A percentile compares a stretch with the other conserved stretches of the same genome.
These are phyloP conservation scores for Jackrogersella multiformis DNA, from an alignment of 495 filamentous ascomycete genomes.

Conservation along the genomic window DNA sequence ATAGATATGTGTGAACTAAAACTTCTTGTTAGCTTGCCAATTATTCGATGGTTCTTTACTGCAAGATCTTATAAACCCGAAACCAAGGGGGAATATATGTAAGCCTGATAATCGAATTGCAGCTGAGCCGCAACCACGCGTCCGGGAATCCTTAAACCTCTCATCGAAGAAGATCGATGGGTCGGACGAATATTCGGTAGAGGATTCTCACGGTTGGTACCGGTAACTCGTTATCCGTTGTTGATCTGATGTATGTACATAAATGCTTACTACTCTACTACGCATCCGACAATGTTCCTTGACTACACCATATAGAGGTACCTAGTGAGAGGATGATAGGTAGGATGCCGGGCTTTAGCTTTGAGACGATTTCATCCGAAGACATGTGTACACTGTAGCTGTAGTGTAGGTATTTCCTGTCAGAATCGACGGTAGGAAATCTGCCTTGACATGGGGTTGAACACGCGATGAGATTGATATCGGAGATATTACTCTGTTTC, in stretches of 20 bases:
- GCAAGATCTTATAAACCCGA: constrained; percentile 1
- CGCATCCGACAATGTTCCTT: constrained; percentile 16
- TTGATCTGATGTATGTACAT: constrained; percentile 18
- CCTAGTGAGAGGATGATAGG: constrained; percentile 19
- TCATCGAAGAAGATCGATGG: background rate
- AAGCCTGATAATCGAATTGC: background rate
- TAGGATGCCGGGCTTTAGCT: constrained; percentile 10
- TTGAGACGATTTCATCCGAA: constrained; percentile 19
- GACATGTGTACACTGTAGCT: too few species aligned
- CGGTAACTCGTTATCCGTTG: constrained; percentile 19
- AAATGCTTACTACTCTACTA: constrained; percentile 33
- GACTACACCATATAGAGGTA: too few species aligned
- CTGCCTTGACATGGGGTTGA: constrained; percentile 16
- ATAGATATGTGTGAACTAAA: too few species aligned
- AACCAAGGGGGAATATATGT: constrained; percentile 15
- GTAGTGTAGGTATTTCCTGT: too few species aligned
- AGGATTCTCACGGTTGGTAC: background rate
- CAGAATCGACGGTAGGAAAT: constrained; percentile 7
- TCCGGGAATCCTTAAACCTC: background rate
- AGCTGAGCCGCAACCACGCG: constrained; percentile 33
- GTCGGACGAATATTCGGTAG: constrained; percentile 6
- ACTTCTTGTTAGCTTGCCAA: too few species aligned
- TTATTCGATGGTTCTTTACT: too few species aligned
- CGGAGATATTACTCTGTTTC: constrained; percentile 17
- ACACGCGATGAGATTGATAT: constrained; percentile 11